Conservation (phyloP, 1,139 yeast genomes). For the Candida dubliniensis region DNA sequence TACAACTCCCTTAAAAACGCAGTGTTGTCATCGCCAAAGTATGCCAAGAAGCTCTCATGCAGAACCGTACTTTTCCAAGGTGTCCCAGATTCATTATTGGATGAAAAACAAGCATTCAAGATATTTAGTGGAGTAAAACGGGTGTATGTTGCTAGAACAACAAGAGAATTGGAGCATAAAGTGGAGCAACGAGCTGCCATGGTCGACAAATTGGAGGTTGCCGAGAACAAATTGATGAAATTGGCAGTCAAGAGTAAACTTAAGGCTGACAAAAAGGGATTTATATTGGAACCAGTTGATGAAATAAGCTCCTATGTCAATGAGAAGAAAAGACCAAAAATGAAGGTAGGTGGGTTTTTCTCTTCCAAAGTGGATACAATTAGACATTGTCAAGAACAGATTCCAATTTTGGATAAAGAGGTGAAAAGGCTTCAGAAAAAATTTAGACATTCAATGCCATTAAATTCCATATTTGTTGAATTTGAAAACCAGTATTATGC, state of each 20-base stretch:
- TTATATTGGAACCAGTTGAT: slow-evolving; percentile 44
- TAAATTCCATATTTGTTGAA: slow-evolving; percentile 65
- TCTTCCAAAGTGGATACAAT: slow-evolving; percentile 60
- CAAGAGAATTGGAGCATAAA: slow-evolving; percentile 55
- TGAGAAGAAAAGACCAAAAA: slow-evolving; percentile 73
- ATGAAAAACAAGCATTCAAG: slow-evolving; percentile 60
- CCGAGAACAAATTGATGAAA: slow-evolving; percentile 60
- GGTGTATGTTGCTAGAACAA: slow-evolving; percentile 74
- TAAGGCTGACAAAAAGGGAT: slow-evolving; percentile 65
- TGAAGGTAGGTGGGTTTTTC: slow-evolving; percentile 56
- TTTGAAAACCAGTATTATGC: slow-evolving; percentile 71
- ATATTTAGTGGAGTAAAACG: slow-evolving; percentile 70
- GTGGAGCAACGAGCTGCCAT: slow-evolving; percentile 63
- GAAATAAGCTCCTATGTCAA: slow-evolving; percentile 69
- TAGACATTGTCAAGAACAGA: slow-evolving; percentile 53
- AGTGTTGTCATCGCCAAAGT: slow-evolving; percentile 75
- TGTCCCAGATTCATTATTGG: slow-evolving; percentile 69
- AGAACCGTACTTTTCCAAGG: slow-evolving; percentile 79
- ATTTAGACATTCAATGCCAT: slow-evolving; percentile 44
- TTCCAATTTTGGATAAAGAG: slow-evolving; percentile 56
- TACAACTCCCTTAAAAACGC: slow-evolving; percentile 81
- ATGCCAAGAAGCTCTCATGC: slow-evolving; percentile 70
- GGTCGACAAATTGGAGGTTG: slow-evolving; percentile 65
- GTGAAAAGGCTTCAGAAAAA: slow-evolving; percentile 52
- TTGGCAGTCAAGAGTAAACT: slow-evolving; percentile 60